A percentile compares a stretch with the other conserved stretches of the same genome.
These are phyloP conservation scores for Gymnopilus dilepis DNA, from an alignment of 768 basidiomycete genomes.

Conservation along the genomic window DNA sequence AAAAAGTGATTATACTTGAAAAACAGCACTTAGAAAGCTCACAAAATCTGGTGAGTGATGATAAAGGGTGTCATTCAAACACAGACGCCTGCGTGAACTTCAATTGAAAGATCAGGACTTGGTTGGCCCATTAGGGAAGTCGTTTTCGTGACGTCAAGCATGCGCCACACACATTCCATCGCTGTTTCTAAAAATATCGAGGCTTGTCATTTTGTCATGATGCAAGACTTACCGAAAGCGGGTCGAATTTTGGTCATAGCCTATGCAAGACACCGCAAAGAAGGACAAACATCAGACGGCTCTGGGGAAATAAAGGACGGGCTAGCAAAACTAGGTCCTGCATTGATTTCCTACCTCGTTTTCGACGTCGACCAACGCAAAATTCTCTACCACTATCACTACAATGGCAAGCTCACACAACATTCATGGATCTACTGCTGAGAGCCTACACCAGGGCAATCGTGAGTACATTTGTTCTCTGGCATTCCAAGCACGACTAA, in stretches of 20 bases:
- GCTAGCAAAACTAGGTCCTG: no score
- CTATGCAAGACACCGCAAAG: not conserved
- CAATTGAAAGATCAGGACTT: no score
- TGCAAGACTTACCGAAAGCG: constrained; percentile 4
- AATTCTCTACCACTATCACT: no score
- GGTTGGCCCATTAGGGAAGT: not conserved
- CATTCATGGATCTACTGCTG: not conserved
- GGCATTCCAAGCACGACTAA: no score
- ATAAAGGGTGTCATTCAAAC: no score
- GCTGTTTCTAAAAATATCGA: not conserved
- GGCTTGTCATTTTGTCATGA: not conserved
- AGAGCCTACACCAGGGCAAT: not conserved
- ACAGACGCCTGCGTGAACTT: no score
- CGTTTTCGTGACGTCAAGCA: not conserved
- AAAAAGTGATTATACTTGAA: no score
- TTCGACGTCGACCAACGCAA: no score
- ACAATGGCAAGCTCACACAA: not conserved
- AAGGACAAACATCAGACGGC: not conserved
- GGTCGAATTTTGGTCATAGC: not conserved
- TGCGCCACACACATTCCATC: not conserved
- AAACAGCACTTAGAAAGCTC: no score
- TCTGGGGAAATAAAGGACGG: not conserved
- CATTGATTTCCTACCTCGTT: not conserved
- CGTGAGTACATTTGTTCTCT: not conserved
- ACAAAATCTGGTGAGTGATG: no score